Conservation (phyloP, 2,329 filamentous ascomycete genomes). For the Botrytis sinoallii region DNA sequence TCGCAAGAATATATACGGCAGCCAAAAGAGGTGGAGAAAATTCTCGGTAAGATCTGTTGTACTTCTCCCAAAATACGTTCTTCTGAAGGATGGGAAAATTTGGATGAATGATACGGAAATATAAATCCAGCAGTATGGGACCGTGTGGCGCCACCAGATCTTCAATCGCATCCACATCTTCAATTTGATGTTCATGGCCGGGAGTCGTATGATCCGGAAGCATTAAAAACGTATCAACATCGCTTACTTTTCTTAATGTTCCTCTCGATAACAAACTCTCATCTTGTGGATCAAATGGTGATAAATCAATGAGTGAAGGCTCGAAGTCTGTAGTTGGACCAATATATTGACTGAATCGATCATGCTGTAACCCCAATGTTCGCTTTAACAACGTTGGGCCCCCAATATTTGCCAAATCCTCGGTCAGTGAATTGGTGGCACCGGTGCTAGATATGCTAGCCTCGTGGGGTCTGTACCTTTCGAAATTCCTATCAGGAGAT, state of each 20-base stretch:
- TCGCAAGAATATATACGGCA: constrained; percentile 78
- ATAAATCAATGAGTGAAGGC: constrained; percentile 77
- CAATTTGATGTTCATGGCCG: constrained; percentile 65
- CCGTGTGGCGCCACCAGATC: constrained; percentile 73
- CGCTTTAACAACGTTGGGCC: constrained; percentile 64
- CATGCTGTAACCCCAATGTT: constrained; percentile 71
- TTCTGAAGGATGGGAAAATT: constrained; percentile 82
- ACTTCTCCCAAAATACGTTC: constrained; percentile 74
- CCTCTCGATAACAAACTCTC: constrained; percentile 70
- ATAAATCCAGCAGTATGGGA: constrained; percentile 72
- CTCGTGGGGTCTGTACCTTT: constrained; percentile 52
- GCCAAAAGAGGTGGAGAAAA: constrained; percentile 75
- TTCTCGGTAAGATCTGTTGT: constrained; percentile 67
- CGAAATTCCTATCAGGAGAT: constrained; percentile 55
- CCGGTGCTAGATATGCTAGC: constrained; percentile 60
- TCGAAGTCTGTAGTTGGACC: constrained; percentile 82
- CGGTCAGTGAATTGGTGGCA: constrained; percentile 60
- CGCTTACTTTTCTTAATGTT: constrained; percentile 71
- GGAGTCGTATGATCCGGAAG: constrained; percentile 71
- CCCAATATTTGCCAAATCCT: constrained; percentile 69
- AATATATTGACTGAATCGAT: constrained; percentile 80
- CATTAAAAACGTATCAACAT: constrained; percentile 76
- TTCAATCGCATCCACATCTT: constrained; percentile 71
- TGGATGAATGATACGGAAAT: constrained; percentile 77
- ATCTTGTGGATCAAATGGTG: constrained; percentile 75